These are phyloP conservation scores for Osmanthus fragrans DNA, from an alignment of 257 asterid species.

Conservation along the genomic window DNA sequence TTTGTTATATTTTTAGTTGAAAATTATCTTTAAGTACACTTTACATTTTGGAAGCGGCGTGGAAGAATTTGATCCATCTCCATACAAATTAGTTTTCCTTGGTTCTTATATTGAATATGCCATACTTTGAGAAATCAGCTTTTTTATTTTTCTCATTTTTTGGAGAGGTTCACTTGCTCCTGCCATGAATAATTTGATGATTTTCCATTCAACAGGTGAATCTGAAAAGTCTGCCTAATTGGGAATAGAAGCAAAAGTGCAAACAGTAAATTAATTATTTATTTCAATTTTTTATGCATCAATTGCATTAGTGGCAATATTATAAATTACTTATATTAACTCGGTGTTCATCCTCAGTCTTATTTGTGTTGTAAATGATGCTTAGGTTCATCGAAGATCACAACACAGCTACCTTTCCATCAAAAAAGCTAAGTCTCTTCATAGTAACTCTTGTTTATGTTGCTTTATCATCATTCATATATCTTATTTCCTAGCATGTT, in stretches of 20 bases:
- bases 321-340: neutral
- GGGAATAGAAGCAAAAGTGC: slow-evolving; percentile 95
- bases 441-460: slow-evolving; percentile 12
- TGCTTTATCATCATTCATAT: neutral
- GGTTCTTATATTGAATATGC: slow-evolving; percentile 1
- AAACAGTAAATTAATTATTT: slow-evolving; percentile 55
- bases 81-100: no score
- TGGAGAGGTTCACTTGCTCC: neutral
- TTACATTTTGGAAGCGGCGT: neutral
- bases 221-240: slow-evolving; percentile 80
- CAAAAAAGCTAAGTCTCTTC: slow-evolving; percentile 72
- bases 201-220: slow-evolving; percentile 61
- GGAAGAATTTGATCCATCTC: neutral
- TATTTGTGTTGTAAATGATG: neutral
- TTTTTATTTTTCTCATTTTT: slow-evolving; percentile 8
- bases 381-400: slow-evolving; percentile 99
- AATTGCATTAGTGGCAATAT: slow-evolving; percentile 3
- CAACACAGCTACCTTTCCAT: slow-evolving; percentile 96
- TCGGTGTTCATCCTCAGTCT: neutral
- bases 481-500: neutral
- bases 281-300: neutral
- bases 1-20: neutral
- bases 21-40: neutral
- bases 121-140: neutral
- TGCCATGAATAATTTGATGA: slow-evolving; percentile 2